Percentiles rank a stretch among this genome's conserved stretches.
phyloP scores from a whole-genome alignment of 371 early-diverging fungal genomes.

The Phascolomyces articulosus region DNA sequence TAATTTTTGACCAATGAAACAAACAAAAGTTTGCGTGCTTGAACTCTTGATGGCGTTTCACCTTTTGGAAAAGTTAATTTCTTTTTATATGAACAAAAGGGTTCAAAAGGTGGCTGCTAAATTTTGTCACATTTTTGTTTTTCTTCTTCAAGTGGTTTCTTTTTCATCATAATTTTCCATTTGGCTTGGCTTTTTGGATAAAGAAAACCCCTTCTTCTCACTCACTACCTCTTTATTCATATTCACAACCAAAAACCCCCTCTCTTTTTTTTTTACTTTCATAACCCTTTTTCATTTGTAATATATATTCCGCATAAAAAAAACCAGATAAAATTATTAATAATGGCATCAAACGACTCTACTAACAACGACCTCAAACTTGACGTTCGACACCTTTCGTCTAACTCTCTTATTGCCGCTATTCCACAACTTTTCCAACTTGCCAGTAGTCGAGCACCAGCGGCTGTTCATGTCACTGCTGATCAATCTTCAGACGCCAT shows the following conservation, averaged over 20 bases:
- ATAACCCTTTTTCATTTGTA: constrained; percentile 2
- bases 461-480: constrained; percentile 63
- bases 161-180: constrained; percentile 10
- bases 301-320: constrained; percentile 1
- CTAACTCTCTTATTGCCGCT: constrained; percentile 57
- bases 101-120: constrained; percentile 7
- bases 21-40: constrained; percentile 20
- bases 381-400: constrained; percentile 39
- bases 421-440: constrained; percentile 72
- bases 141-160: not conserved
- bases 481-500: constrained; percentile 29
- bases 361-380: not conserved
- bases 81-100: too few species aligned
- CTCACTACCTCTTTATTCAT: not conserved
- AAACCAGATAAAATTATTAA: too few species aligned
- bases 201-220: constrained; percentile 2
- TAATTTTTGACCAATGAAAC: constrained; percentile 12
- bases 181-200: not conserved
- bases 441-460: constrained; percentile 48
- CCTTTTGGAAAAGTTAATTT: too few species aligned
- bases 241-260: too few species aligned
- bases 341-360: constrained; percentile 8
- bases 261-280: not conserved
- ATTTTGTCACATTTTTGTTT: constrained; percentile 6
- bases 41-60: constrained; percentile 6